phyloP scores from a whole-genome alignment of 371 early-diverging fungal species.

The Syncephalastrum monosporum region DNA sequence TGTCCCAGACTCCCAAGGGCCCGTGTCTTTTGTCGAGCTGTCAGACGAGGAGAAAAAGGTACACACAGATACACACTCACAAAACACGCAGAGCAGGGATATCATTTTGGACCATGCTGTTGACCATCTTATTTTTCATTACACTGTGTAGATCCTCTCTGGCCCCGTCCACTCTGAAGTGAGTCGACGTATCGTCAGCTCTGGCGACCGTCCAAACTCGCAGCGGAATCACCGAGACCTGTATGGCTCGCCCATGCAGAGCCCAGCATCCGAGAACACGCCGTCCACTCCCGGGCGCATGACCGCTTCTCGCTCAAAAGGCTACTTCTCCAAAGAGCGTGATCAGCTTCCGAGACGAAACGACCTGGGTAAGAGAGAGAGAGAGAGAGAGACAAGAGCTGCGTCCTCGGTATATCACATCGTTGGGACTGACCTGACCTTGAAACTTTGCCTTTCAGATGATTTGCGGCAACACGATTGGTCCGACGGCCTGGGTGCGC shows the following conservation, averaged over 20 bases:
- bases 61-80: constrained; percentile 11
- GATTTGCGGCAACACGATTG: constrained; percentile 17
- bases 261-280: constrained; percentile 39
- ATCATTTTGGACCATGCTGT: background rate
- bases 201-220: constrained; percentile 13
- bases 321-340: constrained; percentile 24
- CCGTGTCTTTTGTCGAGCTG: constrained; percentile 63
- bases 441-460: constrained; percentile 2
- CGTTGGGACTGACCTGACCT: background rate
- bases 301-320: constrained; percentile 24
- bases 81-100: background rate
- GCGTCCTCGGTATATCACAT: too few relatives aligned
- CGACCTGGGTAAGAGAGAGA: constrained; percentile 15
- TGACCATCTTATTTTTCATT: background rate
- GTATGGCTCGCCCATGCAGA: constrained; percentile 38
- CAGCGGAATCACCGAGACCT: constrained; percentile 27
- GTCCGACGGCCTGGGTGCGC: constrained; percentile 14
- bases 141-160: constrained; percentile 39
- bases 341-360: constrained; percentile 18
- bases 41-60: constrained; percentile 74
- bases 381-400: too few relatives aligned
- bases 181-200: constrained; percentile 34
- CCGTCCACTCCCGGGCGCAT: constrained; percentile 26
- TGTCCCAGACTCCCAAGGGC: constrained; percentile 58
- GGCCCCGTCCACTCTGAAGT: constrained; percentile 57